Base-by-base conservation (phyloP, 306 rosid species). In the Oxytropis ochrocephala region DNA sequence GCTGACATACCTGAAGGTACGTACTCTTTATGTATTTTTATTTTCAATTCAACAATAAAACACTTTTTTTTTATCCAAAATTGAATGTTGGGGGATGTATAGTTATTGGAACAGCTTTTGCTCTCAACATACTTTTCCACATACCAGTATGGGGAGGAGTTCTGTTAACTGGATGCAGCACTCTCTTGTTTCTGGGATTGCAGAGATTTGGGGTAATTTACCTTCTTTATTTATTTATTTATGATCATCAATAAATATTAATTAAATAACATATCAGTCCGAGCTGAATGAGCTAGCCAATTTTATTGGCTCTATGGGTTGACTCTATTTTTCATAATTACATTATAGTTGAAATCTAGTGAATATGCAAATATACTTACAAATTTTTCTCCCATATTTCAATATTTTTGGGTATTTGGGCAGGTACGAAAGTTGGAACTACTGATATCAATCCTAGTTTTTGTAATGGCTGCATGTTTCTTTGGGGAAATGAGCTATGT, bases 41-140 rank as follows among this genome's bases (percentile, higher is more conserved):
- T 1, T 24, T 24, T 24, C 19, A 51, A 39, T 27, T 24, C 10
- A 62, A 27, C 53, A 38, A 8, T 5, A 16, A 30, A 17, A 65
- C 1, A 43, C 8, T 3, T 3, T 50, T 18, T 50, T 11, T 49
- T 43, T 8, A n/a, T 67, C 9, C 14, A 27, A 47, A 60, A 27
- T 46, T 74, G 29, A 47, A 53, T n/a, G 18, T 48, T 47, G 21
- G 78, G 56, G 76, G 29, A 24, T 24, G 3, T 24, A 4, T 85
- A 93, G 98, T 94, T 53, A 84, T 94, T 49, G 98, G 98, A 46
- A 94, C 97, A 29, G 96, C 97, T 5, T 86, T 94, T 76, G 96
- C 92, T 0, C 78, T 94, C 30, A 88, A 94, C 60, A 88, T 94
- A 79, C 80, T 88, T 0, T 90, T 90, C 81, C 78, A 85, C 32